Conservation (phyloP, 208 protist genomes). For the Acanthamoeba royreba region DNA sequence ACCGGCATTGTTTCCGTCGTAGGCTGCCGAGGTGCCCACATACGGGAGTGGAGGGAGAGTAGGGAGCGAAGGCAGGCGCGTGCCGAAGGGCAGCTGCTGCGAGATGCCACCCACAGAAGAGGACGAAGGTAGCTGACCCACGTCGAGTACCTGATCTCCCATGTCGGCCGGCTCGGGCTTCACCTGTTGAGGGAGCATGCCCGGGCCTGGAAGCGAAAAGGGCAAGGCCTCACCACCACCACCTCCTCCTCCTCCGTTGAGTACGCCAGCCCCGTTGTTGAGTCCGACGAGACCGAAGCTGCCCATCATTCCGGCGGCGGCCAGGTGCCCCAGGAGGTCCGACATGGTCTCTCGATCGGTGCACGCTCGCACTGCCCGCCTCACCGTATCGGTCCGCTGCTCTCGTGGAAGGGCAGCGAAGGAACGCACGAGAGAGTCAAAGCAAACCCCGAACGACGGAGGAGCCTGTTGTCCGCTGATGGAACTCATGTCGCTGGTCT, state of each 20-base stretch:
- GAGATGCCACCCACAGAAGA: not conserved
- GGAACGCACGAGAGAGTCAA: not conserved
- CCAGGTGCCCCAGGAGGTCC: not conserved
- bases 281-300: not conserved
- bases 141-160: not conserved
- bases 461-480: not conserved
- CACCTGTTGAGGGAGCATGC: not conserved
- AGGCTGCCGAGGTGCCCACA: no score
- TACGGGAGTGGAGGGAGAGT: no score
- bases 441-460: not conserved
- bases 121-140: not conserved
- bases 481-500: not conserved
- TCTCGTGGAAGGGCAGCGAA: not conserved
- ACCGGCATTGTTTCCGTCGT: no score
- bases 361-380: not conserved
- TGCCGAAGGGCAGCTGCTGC: no score
- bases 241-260: not conserved
- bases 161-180: not conserved
- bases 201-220: not conserved
- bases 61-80: no score
- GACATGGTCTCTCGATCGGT: not conserved
- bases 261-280: not conserved
- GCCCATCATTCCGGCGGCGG: not conserved
- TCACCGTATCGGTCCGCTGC: not conserved
- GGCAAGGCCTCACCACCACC: not conserved